Evolutionary conservation across 31 red algal genomes (phyloP).

Genomic region (Odonthalia washingtoniensis): DNA sequence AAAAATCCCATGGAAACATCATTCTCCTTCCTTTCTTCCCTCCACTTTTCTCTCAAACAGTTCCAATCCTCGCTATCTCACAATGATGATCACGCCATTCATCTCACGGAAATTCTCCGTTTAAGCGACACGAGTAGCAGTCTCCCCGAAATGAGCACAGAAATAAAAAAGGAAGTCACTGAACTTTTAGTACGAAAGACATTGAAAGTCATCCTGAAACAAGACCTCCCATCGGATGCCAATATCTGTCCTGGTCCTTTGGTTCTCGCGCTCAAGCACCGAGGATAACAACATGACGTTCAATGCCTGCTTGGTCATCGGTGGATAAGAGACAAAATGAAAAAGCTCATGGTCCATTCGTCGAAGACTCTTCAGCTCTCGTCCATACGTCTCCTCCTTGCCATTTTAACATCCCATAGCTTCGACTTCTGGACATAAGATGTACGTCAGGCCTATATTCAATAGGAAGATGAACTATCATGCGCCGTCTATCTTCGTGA

Average conservation of each 20-base stretch:
- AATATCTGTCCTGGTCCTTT: no score
- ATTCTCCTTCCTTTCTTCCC: neutral
- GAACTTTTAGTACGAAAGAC: slow-evolving; percentile 30
- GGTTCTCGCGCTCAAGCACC: slow-evolving; percentile 41
- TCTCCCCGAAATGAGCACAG: slow-evolving; percentile 30
- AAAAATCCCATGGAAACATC: neutral
- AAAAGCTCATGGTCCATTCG: slow-evolving; percentile 50
- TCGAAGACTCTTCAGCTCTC: no score
- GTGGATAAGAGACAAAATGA: slow-evolving; percentile 26
- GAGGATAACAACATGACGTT: slow-evolving; percentile 29
- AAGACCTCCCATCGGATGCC: no score
- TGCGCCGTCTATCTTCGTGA: slow-evolving; percentile 40
- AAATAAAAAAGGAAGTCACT: slow-evolving; percentile 13
- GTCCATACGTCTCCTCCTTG: slow-evolving; percentile 21
- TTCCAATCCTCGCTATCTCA: no score
- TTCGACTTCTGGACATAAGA: slow-evolving; percentile 42
- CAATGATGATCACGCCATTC: no score
- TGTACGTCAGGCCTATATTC: slow-evolving; percentile 46
- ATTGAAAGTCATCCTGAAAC: no score
- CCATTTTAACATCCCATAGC: neutral
- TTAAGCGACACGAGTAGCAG: slow-evolving; percentile 9
- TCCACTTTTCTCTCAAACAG: neutral
- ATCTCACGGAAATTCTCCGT: neutral
- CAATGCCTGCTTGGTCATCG: slow-evolving; percentile 50
- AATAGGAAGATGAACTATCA: slow-evolving; percentile 13